Percentiles rank a stretch among this genome's conserved stretches.
Evolutionary conservation across 805 yeast genomes (phyloP).

Genomic region (Saturnispora ahearnii): DNA sequence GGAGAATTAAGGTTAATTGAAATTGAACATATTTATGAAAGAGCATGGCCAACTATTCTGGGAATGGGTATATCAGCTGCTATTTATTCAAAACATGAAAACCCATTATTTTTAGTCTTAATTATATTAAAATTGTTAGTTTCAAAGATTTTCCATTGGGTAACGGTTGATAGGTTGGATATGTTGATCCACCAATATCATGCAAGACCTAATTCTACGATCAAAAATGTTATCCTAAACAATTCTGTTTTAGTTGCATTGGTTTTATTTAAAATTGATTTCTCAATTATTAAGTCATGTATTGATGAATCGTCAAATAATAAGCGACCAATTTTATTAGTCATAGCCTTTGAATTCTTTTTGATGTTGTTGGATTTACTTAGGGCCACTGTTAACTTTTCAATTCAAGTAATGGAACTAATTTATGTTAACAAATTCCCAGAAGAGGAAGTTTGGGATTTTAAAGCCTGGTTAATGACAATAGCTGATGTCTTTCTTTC

Average conservation of each 20-base stretch:
- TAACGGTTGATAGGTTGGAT: constrained; percentile 44
- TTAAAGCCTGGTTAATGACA: constrained; percentile 51
- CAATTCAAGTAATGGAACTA: constrained; percentile 50
- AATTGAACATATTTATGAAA: constrained; percentile 61
- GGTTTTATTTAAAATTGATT: constrained; percentile 42
- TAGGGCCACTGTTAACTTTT: constrained; percentile 36
- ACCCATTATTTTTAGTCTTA: constrained; percentile 34
- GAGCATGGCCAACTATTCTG: constrained; percentile 55
- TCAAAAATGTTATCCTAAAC: constrained; percentile 24
- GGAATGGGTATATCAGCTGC: constrained; percentile 51
- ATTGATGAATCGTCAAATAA: constrained; percentile 47
- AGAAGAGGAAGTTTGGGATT: constrained; percentile 67
- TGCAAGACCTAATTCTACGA: constrained; percentile 17
- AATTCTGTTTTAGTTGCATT: constrained; percentile 38
- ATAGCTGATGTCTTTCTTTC: constrained; percentile 37
- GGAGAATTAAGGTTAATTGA: constrained; percentile 73
- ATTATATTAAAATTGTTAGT: constrained; percentile 33
- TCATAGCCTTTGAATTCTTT: constrained; percentile 72
- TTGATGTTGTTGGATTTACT: constrained; percentile 49
- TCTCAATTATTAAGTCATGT: constrained; percentile 42
- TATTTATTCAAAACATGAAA: constrained; percentile 38
- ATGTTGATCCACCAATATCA: constrained; percentile 36
- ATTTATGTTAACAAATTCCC: constrained; percentile 34
- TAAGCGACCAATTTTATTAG: constrained; percentile 47
- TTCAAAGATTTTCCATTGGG: constrained; percentile 69